A percentile compares a stretch with the other conserved stretches of the same genome.
These are phyloP conservation scores for Arthrobotrys entomopaga DNA, from an alignment of 2,329 filamentous ascomycete species.

Conservation along the genomic window DNA sequence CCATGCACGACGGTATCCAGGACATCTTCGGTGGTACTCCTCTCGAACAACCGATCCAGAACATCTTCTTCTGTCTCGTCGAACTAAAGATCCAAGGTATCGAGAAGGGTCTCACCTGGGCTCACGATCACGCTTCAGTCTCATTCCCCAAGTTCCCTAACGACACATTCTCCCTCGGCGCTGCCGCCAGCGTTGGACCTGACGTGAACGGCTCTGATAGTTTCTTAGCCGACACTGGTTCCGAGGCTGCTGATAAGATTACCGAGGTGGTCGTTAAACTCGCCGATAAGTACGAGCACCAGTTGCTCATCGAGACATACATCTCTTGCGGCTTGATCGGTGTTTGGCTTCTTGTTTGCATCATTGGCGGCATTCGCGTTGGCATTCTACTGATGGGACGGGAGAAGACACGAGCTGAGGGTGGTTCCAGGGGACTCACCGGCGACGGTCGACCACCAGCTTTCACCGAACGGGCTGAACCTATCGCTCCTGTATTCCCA, in stretches of 20 bases:
- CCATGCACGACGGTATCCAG: constrained; percentile 79
- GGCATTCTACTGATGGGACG: constrained; percentile 70
- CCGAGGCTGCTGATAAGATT: constrained; percentile 81
- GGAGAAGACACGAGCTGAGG: constrained; percentile 71
- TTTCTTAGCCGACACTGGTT: constrained; percentile 81
- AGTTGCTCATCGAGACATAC: constrained; percentile 79
- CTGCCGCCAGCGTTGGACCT: constrained; percentile 70
- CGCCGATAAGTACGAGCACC: constrained; percentile 72
- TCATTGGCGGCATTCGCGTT: constrained; percentile 77
- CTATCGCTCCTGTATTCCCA: constrained; percentile 40
- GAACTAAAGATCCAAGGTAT: constrained; percentile 85
- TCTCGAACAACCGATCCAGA: constrained; percentile 72
- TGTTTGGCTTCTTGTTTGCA: constrained; percentile 79
- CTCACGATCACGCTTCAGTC: constrained; percentile 85
- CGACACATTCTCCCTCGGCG: constrained; percentile 84
- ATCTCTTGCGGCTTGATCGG: constrained; percentile 79
- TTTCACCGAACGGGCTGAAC: constrained; percentile 22
- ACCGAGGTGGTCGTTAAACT: constrained; percentile 78
- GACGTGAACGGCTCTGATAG: constrained; percentile 70
- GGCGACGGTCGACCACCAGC: constrained; percentile 34
- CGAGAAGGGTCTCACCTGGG: constrained; percentile 91
- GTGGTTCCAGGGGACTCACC: constrained; percentile 58
- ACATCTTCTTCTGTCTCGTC: constrained; percentile 86
- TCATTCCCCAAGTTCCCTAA: constrained; percentile 80
- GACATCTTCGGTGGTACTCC: constrained; percentile 80